Conservation (phyloP, 169 alveolate species). For the Plasmodium malariae region DNA sequence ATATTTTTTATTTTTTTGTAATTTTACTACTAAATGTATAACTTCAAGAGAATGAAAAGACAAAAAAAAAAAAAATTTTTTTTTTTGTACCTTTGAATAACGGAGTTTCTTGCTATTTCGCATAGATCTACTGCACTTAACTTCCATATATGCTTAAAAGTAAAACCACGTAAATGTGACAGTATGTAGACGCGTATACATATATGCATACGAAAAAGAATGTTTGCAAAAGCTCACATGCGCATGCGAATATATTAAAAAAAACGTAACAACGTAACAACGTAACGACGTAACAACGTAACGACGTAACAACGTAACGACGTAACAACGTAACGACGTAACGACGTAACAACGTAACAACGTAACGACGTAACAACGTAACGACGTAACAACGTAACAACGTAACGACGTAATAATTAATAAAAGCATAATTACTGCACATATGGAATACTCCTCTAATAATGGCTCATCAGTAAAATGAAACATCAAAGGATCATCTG, state of each 20-base stretch:
- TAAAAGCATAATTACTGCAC: constrained; percentile 82
- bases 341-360: too few species aligned
- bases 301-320: too few species aligned
- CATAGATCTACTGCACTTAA: constrained; percentile 91
- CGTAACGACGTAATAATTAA: too few species aligned
- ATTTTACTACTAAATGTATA: too few species aligned
- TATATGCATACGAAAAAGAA: background rate
- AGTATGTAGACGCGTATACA: constrained; percentile 2
- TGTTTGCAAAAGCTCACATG: background rate
- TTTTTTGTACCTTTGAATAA: constrained; percentile 84
- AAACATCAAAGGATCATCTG: constrained; percentile 96
- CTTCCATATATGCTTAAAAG: constrained; percentile 88
- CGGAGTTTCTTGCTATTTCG: constrained; percentile 94
- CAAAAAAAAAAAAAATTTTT: background rate
- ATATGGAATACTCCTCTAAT: constrained; percentile 94
- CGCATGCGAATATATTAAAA: background rate
- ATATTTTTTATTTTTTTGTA: too few species aligned
- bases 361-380: too few species aligned
- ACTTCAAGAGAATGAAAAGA: background rate
- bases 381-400: too few species aligned
- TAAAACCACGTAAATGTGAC: background rate
- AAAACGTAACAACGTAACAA: too few species aligned
- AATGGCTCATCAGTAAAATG: constrained; percentile 94
- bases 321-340: too few species aligned
- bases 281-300: too few species aligned